Evolutionary conservation across 805 yeast species (phyloP).

Genomic region (Starmerella stellata): DNA sequence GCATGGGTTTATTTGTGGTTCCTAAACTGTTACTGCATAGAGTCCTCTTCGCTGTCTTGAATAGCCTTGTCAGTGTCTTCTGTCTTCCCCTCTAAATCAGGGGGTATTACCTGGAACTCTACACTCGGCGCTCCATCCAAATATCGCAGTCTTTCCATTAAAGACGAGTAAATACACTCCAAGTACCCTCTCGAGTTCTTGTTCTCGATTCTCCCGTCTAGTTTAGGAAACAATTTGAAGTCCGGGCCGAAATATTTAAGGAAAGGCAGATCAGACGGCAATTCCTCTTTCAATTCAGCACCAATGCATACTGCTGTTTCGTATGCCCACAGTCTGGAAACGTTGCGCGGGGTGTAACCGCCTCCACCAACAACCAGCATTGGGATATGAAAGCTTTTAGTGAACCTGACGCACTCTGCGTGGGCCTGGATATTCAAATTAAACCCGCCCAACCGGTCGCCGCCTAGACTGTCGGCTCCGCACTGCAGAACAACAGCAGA

Average conservation of each 20-base stretch:
- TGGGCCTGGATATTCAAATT: constrained; percentile 86
- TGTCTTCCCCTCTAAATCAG: constrained; percentile 30
- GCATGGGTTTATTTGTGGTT: too few relatives aligned
- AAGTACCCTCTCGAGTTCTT: constrained; percentile 67
- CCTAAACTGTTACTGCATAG: too few relatives aligned
- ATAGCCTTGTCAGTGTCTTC: constrained; percentile 25
- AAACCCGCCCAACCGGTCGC: constrained; percentile 91
- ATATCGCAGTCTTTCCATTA: constrained; percentile 63
- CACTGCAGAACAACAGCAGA: constrained; percentile 93
- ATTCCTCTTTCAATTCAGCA: constrained; percentile 51
- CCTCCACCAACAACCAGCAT: constrained; percentile 94
- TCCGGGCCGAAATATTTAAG: constrained; percentile 80
- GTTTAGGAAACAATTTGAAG: constrained; percentile 64
- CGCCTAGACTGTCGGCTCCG: constrained; percentile 94
- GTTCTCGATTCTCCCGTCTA: constrained; percentile 69
- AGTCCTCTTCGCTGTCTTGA: constrained; percentile 20
- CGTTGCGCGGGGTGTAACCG: constrained; percentile 95
- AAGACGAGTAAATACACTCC: constrained; percentile 56
- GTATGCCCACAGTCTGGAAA: constrained; percentile 84
- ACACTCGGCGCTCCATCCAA: constrained; percentile 89
- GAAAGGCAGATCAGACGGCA: constrained; percentile 61
- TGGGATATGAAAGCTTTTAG: constrained; percentile 72
- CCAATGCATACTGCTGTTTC: constrained; percentile 80
- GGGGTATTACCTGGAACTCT: constrained; percentile 79
- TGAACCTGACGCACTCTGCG: constrained; percentile 84